phyloP scores from a whole-genome alignment of 306 rosid species.

The Corylus avellana region DNA sequence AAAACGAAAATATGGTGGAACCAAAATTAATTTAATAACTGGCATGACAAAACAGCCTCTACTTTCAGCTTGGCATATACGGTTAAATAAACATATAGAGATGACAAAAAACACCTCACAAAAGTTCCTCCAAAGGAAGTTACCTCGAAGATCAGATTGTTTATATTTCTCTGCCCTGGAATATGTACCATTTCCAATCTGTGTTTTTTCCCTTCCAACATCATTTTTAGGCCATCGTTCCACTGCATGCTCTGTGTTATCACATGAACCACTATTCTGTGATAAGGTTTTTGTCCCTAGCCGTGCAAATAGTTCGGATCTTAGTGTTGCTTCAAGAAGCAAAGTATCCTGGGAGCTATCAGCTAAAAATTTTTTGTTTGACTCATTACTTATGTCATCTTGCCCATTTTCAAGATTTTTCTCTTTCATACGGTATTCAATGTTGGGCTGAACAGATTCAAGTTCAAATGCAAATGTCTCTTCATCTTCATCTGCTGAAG shows the following conservation, averaged over 20 bases:
- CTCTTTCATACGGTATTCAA: constrained; percentile 31
- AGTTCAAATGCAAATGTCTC: constrained; percentile 56
- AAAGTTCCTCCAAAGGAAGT: constrained; percentile 14
- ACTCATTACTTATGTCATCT: constrained; percentile 36
- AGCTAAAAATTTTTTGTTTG: constrained; percentile 33
- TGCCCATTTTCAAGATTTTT: constrained; percentile 34
- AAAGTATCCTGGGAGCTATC: constrained; percentile 59
- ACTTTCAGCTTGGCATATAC: not conserved
- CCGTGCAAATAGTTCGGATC: constrained; percentile 79
- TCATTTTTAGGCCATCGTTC: constrained; percentile 61
- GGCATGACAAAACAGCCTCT: not conserved
- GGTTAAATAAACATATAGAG: not conserved
- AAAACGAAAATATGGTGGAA: not conserved
- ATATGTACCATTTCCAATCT: constrained; percentile 23
- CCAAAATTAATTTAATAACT: not conserved
- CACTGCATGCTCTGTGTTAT: constrained; percentile 37
- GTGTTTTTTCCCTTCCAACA: constrained; percentile 43
- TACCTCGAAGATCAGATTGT: constrained; percentile 47
- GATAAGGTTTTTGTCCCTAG: constrained; percentile 48
- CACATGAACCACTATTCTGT: constrained; percentile 38
- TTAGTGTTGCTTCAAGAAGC: constrained; percentile 80
- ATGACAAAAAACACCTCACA: not conserved
- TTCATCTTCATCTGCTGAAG: constrained; percentile 74
- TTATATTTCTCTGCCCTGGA: constrained; percentile 37
- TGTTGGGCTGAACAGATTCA: constrained; percentile 42